phyloP scores from a whole-genome alignment of 371 early-diverging fungal species.

The Amoeboaphelidium protococcarum region DNA sequence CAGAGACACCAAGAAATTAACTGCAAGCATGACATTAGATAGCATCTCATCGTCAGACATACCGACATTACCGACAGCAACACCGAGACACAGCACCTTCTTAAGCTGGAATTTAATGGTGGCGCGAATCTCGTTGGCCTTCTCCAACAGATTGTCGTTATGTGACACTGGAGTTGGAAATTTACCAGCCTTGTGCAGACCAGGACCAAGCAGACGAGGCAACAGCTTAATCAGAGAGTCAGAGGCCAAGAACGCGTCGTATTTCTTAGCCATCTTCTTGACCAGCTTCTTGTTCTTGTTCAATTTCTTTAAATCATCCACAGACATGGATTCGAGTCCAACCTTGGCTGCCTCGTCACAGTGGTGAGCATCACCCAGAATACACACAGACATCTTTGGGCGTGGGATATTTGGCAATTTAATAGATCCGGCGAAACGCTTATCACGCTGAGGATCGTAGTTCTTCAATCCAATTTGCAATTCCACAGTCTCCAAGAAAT shows the following conservation, averaged over 20 bases:
- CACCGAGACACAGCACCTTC: slow-evolving; percentile 94
- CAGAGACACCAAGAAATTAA: slow-evolving; percentile 91
- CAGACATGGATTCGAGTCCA: slow-evolving; percentile 76
- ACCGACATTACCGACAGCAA: slow-evolving; percentile 86
- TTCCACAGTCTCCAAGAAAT: slow-evolving; percentile 88
- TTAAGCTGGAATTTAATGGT: slow-evolving; percentile 98
- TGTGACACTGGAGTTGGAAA: slow-evolving; percentile 94
- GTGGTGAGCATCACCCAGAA: slow-evolving; percentile 90
- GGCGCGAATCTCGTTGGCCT: slow-evolving; percentile 80
- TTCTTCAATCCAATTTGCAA: slow-evolving; percentile 96
- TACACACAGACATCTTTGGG: slow-evolving; percentile 75
- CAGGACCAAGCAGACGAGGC: slow-evolving; percentile 88
- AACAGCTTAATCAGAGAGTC: slow-evolving; percentile 95
- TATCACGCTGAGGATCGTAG: slow-evolving; percentile 98
- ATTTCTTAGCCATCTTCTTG: slow-evolving; percentile 81
- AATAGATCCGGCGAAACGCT: slow-evolving; percentile 95
- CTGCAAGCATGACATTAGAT: slow-evolving; percentile 89
- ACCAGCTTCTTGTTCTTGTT: slow-evolving; percentile 98
- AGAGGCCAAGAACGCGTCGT: slow-evolving; percentile 93
- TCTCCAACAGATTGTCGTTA: slow-evolving; percentile 60
- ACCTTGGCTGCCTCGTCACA: slow-evolving; percentile 79
- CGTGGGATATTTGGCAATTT: slow-evolving; percentile 74
- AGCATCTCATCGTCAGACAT: slow-evolving; percentile 88
- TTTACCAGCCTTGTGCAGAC: slow-evolving; percentile 91
- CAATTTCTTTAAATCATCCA: slow-evolving; percentile 95